A percentile compares a stretch with the other conserved stretches of the same genome.
phyloP scores from a whole-genome alignment of 106 monocot genomes.

The Allium cepa region DNA sequence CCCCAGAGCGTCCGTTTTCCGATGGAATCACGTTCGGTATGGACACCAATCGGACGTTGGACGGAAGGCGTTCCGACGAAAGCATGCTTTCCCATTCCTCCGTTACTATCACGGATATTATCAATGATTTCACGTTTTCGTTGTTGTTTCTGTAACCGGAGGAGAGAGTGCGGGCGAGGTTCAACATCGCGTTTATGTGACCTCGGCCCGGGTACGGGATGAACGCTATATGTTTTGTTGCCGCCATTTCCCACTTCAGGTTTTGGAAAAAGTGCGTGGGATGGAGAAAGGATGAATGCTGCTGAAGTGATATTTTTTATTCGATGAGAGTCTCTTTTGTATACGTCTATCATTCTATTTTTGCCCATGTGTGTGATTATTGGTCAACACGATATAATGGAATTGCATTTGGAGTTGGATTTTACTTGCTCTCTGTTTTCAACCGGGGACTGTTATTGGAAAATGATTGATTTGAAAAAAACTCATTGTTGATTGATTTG shows the following conservation, averaged over 20 bases:
- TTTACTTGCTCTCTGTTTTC: too few relatives aligned
- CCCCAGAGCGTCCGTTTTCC: conserved; percentile 33
- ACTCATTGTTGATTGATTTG: too few relatives aligned
- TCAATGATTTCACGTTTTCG: not conserved
- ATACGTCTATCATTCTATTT: too few relatives aligned
- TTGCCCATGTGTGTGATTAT: too few relatives aligned
- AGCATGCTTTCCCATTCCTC: conserved; percentile 51
- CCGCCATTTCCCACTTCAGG: not conserved
- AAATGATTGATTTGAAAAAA: too few relatives aligned
- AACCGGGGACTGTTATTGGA: too few relatives aligned
- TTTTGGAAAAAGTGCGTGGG: not conserved
- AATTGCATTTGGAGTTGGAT: too few relatives aligned
- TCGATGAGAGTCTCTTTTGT: too few relatives aligned
- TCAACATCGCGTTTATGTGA: conserved; percentile 42
- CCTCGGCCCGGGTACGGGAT: conserved; percentile 50
- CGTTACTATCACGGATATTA: conserved; percentile 40
- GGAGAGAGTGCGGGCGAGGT: conserved; percentile 28
- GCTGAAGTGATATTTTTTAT: too few relatives aligned
- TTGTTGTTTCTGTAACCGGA: not conserved
- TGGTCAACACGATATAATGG: too few relatives aligned
- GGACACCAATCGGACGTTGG: conserved; percentile 18
- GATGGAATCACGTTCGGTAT: conserved; percentile 73
- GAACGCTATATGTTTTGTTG: conserved; percentile 21
- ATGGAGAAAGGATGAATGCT: too few relatives aligned
- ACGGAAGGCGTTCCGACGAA: conserved; percentile 3